Evolutionary conservation across 495 filamentous ascomycete species (phyloP).

Genomic region (Hypoxylon fuscum): DNA sequence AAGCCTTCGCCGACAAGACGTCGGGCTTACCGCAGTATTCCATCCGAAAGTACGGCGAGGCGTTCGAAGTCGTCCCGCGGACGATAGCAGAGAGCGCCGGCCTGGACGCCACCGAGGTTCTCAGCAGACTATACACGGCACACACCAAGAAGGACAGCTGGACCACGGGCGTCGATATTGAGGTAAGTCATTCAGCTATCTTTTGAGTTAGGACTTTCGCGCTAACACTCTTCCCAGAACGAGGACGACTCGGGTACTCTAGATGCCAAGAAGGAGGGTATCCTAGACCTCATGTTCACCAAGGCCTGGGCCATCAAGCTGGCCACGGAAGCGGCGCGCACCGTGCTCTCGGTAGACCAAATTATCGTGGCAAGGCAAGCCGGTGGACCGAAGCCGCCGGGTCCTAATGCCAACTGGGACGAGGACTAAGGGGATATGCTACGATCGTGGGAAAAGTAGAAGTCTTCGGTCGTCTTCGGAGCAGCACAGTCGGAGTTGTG

Average conservation of each 20-base stretch:
- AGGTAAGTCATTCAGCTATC: conserved; percentile 55
- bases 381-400: conserved; percentile 95
- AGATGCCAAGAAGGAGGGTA: conserved; percentile 88
- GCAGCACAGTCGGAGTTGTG: conserved; percentile 14
- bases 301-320: conserved; percentile 98
- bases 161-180: conserved; percentile 92
- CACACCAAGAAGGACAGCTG: conserved; percentile 89
- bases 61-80: conserved; percentile 95
- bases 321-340: conserved; percentile 92
- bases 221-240: conserved; percentile 57
- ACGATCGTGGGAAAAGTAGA: conserved; percentile 10
- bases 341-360: conserved; percentile 96
- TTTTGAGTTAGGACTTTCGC: background rate
- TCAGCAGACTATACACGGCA: conserved; percentile 89
- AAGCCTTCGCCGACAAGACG: conserved; percentile 86
- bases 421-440: conserved; percentile 72
- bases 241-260: conserved; percentile 80
- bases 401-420: conserved; percentile 97
- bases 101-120: conserved; percentile 92
- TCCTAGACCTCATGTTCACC: conserved; percentile 87
- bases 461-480: conserved; percentile 3
- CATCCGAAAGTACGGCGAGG: conserved; percentile 96
- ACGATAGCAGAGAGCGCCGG: conserved; percentile 94
- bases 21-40: conserved; percentile 92
- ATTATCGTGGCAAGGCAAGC: conserved; percentile 99